Conservation (phyloP, 1,284 basidiomycete genomes). For the Pterulicium gracile region DNA sequence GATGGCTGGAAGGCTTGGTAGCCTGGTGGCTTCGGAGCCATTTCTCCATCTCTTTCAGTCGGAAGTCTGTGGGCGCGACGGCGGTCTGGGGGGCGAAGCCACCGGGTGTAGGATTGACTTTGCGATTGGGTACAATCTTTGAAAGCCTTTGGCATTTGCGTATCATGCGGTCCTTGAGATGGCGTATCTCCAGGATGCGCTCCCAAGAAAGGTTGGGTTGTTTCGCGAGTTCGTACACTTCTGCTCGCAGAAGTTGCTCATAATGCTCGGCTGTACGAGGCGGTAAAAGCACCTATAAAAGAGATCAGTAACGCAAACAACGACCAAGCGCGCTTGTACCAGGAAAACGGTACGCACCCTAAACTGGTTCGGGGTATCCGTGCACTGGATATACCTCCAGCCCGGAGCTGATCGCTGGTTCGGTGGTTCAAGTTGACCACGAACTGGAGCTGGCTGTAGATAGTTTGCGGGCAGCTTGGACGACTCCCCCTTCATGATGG, state of each 20-base stretch:
- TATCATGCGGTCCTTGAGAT: constrained; percentile 69
- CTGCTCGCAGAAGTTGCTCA: constrained; percentile 49
- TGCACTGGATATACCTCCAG: constrained; percentile 63
- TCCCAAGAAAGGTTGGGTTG: constrained; percentile 47
- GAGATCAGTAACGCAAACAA: constrained; percentile 3
- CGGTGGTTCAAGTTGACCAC: constrained; percentile 60
- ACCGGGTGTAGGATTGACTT: constrained; percentile 25
- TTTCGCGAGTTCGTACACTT: constrained; percentile 46
- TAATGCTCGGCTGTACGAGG: constrained; percentile 64
- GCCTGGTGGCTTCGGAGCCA: constrained; percentile 46
- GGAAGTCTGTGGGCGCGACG: constrained; percentile 58
- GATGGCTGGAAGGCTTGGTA: not conserved
- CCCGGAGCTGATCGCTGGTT: constrained; percentile 31
- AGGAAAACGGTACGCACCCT: constrained; percentile 29
- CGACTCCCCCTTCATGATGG: constrained; percentile 15
- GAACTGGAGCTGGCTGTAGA: constrained; percentile 49
- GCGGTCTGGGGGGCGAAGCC: constrained; percentile 45
- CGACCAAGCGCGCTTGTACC: not conserved
- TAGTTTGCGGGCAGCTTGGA: constrained; percentile 34
- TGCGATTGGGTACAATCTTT: constrained; percentile 22
- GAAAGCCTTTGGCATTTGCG: constrained; percentile 59
- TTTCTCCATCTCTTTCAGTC: constrained; percentile 66
- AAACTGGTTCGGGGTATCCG: constrained; percentile 63
- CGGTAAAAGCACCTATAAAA: constrained; percentile 48
- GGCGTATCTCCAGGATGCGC: constrained; percentile 57